Evolutionary conservation across 2,329 filamentous ascomycete genomes (phyloP).

Genomic region (Mycocentrospora acerina): DNA sequence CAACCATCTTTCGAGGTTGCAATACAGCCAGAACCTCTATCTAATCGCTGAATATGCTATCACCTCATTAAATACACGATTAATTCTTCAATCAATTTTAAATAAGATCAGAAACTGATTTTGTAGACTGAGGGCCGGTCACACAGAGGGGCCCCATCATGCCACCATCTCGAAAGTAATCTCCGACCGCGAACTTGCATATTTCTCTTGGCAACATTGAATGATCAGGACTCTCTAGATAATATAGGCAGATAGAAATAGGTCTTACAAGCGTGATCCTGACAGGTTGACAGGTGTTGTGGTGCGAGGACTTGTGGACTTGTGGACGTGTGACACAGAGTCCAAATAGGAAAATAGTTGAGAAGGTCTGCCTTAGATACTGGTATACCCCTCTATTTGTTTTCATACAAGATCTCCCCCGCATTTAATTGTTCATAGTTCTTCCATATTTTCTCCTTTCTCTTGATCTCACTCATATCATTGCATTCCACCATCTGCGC

Average conservation of each 20-base stretch:
- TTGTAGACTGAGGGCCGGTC: too few species aligned
- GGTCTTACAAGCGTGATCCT: slow-evolving; percentile 11
- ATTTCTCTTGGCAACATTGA: slow-evolving; percentile 4
- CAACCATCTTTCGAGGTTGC: too few species aligned
- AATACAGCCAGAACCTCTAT: too few species aligned
- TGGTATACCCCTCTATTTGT: neutral
- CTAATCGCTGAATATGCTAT: too few species aligned
- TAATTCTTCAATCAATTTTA: too few species aligned
- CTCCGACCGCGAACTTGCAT: slow-evolving; percentile 3
- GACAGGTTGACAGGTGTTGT: slow-evolving; percentile 29
- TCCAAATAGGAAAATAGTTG: neutral
- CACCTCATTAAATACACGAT: too few species aligned
- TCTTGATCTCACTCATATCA: too few species aligned
- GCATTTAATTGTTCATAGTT: too few species aligned
- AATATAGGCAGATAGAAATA: slow-evolving; percentile 13
- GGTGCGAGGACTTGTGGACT: slow-evolving; percentile 17
- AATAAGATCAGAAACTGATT: too few species aligned
- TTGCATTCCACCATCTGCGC: too few species aligned
- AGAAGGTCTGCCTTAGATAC: neutral
- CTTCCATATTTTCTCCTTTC: too few species aligned
- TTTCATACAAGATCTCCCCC: too few species aligned
- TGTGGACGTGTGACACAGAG: neutral
- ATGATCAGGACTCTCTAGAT: slow-evolving; percentile 6
- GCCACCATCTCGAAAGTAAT: neutral
- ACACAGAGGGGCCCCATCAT: neutral